phyloP scores from a whole-genome alignment of 768 basidiomycete genomes.

The Tulasnella sp. region DNA sequence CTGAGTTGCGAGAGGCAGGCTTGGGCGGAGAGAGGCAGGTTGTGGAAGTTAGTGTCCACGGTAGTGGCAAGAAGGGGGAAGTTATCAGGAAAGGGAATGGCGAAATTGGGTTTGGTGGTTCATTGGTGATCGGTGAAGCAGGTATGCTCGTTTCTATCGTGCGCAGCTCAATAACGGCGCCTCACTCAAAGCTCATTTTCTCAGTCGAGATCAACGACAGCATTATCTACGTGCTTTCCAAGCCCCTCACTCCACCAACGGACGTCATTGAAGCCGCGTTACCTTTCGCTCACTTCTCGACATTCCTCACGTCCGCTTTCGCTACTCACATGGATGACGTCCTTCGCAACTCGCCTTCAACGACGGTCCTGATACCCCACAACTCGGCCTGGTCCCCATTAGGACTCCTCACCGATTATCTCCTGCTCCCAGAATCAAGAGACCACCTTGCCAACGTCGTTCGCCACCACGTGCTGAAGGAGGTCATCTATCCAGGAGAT shows the following conservation, averaged over 20 bases:
- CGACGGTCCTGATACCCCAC: conserved; percentile 80
- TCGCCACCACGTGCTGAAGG: conserved; percentile 77
- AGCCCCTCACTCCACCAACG: conserved; percentile 74
- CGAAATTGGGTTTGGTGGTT: conserved; percentile 75
- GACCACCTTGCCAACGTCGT: conserved; percentile 78
- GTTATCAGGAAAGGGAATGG: conserved; percentile 48
- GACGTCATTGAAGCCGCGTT: conserved; percentile 78
- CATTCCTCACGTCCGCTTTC: conserved; percentile 86
- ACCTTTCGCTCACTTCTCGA: conserved; percentile 78
- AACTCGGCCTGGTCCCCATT: conserved; percentile 87
- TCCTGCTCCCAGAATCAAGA: conserved; percentile 63
- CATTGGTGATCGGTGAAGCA: conserved; percentile 69
- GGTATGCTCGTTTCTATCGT: conserved; percentile 45
- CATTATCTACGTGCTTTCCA: conserved; percentile 84
- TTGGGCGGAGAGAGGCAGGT: conserved; percentile 68
- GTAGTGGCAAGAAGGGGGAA: conserved; percentile 29
- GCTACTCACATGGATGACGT: conserved; percentile 76
- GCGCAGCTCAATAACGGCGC: not conserved
- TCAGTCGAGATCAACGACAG: conserved; percentile 71
- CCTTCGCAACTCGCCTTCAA: conserved; percentile 60
- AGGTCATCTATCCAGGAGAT: conserved; percentile 65
- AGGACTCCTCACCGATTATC: conserved; percentile 83
- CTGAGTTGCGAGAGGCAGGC: conserved; percentile 68
- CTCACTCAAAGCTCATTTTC: not conserved
- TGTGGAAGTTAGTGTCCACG: conserved; percentile 57